Conservation (phyloP, 192 early-diverging fungal species). For the Rhizophagus sp. region DNA sequence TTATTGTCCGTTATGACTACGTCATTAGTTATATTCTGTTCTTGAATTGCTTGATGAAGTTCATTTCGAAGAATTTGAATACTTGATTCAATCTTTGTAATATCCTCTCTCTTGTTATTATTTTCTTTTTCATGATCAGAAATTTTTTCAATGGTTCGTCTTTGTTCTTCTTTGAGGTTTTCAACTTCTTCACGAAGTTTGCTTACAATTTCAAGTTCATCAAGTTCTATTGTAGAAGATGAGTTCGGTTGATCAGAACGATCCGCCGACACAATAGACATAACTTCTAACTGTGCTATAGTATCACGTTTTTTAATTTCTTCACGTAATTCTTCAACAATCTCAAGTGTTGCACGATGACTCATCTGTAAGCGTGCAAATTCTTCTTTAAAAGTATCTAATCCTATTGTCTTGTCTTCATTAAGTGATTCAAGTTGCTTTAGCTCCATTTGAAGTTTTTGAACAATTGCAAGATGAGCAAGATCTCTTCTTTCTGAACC, state of each 20-base stretch:
- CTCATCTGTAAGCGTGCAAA: slow-evolving; percentile 22
- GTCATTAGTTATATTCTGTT: background rate
- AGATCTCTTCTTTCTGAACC: slow-evolving; percentile 7
- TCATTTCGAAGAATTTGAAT: slow-evolving; percentile 9
- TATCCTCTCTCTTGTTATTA: background rate
- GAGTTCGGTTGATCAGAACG: background rate
- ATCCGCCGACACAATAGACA: slow-evolving; percentile 7
- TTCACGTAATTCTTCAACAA: slow-evolving; percentile 31
- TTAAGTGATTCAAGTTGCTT: slow-evolving; percentile 23
- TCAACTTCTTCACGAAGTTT: slow-evolving; percentile 11
- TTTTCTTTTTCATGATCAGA: background rate
- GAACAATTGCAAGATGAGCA: background rate
- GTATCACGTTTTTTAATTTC: slow-evolving; percentile 29
- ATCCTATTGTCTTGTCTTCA: slow-evolving; percentile 22
- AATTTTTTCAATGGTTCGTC: slow-evolving; percentile 19
- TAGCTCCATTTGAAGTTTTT: slow-evolving; percentile 26
- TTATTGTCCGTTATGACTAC: background rate
- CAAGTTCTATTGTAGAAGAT: background rate
- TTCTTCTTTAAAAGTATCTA: slow-evolving; percentile 24
- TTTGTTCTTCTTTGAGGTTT: slow-evolving; percentile 21
- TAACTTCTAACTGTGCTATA: slow-evolving; percentile 9
- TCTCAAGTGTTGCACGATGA: slow-evolving; percentile 30
- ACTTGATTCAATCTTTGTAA: background rate
- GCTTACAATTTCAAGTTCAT: slow-evolving; percentile 11
- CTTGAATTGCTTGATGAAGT: background rate